Evolutionary conservation across 305 asterid species (phyloP).

Genomic region (Andrographis paniculata): DNA sequence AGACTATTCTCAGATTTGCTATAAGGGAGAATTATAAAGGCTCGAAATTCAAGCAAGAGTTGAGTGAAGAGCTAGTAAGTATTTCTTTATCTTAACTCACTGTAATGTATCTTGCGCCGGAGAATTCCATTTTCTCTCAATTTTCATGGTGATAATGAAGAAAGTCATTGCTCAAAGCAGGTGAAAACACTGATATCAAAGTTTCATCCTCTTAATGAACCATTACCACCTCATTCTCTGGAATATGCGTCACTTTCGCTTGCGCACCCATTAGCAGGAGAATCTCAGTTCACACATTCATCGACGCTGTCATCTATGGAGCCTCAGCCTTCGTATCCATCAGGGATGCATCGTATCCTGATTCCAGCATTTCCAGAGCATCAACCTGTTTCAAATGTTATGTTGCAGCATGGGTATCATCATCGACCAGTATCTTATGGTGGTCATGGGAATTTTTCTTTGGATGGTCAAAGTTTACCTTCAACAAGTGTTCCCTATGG

Average conservation of each 20-base stretch:
- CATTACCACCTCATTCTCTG: constrained; percentile 24
- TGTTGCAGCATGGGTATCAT: constrained; percentile 24
- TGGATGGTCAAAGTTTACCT: constrained; percentile 26
- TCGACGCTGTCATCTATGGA: constrained; percentile 15
- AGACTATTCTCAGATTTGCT: constrained; percentile 40
- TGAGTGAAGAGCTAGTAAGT: constrained; percentile 51
- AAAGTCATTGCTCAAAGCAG: constrained; percentile 25
- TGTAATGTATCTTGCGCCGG: constrained; percentile 8
- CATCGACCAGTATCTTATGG: constrained; percentile 21
- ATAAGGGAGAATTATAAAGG: constrained; percentile 55
- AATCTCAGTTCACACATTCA: constrained; percentile 21
- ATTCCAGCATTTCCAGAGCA: constrained; percentile 17
- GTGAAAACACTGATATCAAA: constrained; percentile 44
- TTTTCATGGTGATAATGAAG: constrained; percentile 7
- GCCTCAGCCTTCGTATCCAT: constrained; percentile 18
- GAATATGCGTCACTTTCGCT: constrained; percentile 21
- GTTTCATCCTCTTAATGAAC: constrained; percentile 40
- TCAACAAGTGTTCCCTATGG: constrained; percentile 7
- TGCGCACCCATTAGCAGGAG: constrained; percentile 20
- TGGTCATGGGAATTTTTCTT: constrained; percentile 15
- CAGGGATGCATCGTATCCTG: constrained; percentile 23
- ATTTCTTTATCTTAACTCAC: not conserved
- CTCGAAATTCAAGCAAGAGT: constrained; percentile 62
- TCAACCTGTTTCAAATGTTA: constrained; percentile 17
- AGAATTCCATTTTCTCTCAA: constrained; percentile 4